Evolutionary conservation across 768 basidiomycete species (phyloP).

Genomic region (Russula compacta): DNA sequence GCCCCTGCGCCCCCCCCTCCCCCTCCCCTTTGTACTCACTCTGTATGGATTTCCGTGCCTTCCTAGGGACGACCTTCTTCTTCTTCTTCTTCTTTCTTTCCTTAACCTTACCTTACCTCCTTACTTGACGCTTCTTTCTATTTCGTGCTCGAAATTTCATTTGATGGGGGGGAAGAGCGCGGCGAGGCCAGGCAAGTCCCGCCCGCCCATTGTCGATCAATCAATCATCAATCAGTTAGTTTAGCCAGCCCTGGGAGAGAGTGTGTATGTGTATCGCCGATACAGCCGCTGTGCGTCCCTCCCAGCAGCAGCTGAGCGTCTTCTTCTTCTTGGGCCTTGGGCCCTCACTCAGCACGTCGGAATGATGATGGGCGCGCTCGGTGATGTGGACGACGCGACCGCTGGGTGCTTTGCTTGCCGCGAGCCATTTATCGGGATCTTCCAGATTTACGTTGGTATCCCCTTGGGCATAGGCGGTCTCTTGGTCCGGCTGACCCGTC

Average conservation of each 20-base stretch:
- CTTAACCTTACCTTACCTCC: not conserved
- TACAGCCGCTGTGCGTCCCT: not conserved
- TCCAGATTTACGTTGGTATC: not conserved
- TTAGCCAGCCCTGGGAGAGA: not conserved
- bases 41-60: too few relatives aligned
- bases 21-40: too few relatives aligned
- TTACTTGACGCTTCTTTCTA: not conserved
- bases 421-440: not conserved
- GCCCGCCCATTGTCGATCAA: not conserved
- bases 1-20: too few relatives aligned
- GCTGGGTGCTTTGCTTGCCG: not conserved
- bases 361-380: not conserved
- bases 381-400: not conserved
- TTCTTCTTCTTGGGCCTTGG: not conserved
- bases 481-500: not conserved
- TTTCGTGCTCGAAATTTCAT: slow-evolving; percentile 4
- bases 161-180: not conserved
- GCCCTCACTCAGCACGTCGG: not conserved
- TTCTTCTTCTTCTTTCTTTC: not conserved
- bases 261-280: not conserved
- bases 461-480: slow-evolving; percentile 3
- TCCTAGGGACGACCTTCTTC: too few relatives aligned
- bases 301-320: not conserved
- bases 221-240: not conserved
- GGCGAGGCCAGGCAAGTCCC: not conserved